Conservation (phyloP, 495 filamentous ascomycete species). For the Talaromyces wortmannii region DNA sequence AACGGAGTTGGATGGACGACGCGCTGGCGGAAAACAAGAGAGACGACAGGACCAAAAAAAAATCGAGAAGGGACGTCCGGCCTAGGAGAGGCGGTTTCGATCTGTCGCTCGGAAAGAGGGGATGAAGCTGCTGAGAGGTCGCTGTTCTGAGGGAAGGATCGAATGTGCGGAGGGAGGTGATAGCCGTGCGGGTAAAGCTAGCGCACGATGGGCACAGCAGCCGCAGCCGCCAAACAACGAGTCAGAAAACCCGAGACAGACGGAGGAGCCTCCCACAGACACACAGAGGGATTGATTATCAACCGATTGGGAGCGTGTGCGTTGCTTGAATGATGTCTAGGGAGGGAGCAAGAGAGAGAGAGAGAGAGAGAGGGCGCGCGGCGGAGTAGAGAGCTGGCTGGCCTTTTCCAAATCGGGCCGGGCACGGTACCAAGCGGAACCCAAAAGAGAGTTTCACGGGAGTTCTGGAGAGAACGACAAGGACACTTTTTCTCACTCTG, state of each 20-base stretch:
- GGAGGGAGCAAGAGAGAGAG: background rate
- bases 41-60: no score
- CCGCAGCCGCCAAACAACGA: constrained; percentile 7
- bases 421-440: constrained; percentile 6
- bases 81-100: no score
- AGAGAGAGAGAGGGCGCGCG: constrained; percentile 26
- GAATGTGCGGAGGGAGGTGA: constrained; percentile 24
- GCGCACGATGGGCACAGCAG: background rate
- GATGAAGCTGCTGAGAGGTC: constrained; percentile 21
- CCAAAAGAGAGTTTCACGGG: background rate
- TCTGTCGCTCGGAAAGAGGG: constrained; percentile 6
- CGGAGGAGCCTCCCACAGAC: background rate
- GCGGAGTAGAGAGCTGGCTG: constrained; percentile 11
- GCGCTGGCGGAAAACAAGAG: background rate
- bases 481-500: background rate
- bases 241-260: constrained; percentile 10
- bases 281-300: no score
- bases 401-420: constrained; percentile 1
- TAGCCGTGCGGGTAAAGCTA: constrained; percentile 1
- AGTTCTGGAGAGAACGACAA: background rate
- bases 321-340: no score
- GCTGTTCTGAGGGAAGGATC: constrained; percentile 23
- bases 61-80: no score
- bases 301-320: no score
- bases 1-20: background rate